Conservation (phyloP, 805 yeast species). For the Metschnikowia hibisci region DNA sequence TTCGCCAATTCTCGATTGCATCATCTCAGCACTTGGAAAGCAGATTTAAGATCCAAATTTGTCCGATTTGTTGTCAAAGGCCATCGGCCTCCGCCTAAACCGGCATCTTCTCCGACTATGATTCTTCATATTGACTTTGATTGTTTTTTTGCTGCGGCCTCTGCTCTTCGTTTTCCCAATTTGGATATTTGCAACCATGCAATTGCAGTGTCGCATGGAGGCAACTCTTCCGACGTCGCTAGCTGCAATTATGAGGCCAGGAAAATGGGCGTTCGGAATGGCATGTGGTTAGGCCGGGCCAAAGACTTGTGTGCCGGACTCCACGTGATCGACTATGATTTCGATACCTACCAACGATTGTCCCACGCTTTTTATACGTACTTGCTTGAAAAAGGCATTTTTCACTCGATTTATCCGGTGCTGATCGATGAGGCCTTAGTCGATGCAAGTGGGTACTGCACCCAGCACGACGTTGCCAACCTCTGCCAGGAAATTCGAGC, state of each 20-base stretch:
- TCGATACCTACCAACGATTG: slow-evolving; percentile 61
- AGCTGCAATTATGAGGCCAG: slow-evolving; percentile 91
- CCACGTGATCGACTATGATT: slow-evolving; percentile 64
- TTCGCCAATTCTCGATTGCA: slow-evolving; percentile 83
- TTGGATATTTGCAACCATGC: slow-evolving; percentile 47
- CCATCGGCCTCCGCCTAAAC: slow-evolving; percentile 9
- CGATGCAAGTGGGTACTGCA: slow-evolving; percentile 46
- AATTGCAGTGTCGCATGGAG: slow-evolving; percentile 64
- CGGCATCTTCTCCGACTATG: slow-evolving; percentile 16
- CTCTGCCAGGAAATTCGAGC: slow-evolving; percentile 36
- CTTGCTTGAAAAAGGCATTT: slow-evolving; percentile 42
- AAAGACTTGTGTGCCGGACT: slow-evolving; percentile 61
- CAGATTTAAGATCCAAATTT: slow-evolving; percentile 62
- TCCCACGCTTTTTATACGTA: slow-evolving; percentile 64
- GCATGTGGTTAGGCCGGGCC: slow-evolving; percentile 85
- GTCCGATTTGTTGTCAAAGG: slow-evolving; percentile 40
- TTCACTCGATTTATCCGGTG: slow-evolving; percentile 65
- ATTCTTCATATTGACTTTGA: slow-evolving; percentile 89
- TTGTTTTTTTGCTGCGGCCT: slow-evolving; percentile 87
- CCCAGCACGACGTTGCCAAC: slow-evolving; percentile 7
- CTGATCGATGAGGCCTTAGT: slow-evolving; percentile 90
- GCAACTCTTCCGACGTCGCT: slow-evolving; percentile 71
- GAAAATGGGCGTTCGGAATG: slow-evolving; percentile 71
- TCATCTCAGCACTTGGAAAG: slow-evolving; percentile 84
- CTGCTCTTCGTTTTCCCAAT: slow-evolving; percentile 55